Base-by-base conservation (phyloP, 2,329 filamentous ascomycete species). In the Phaeosphaeriaceae sp. region DNA sequence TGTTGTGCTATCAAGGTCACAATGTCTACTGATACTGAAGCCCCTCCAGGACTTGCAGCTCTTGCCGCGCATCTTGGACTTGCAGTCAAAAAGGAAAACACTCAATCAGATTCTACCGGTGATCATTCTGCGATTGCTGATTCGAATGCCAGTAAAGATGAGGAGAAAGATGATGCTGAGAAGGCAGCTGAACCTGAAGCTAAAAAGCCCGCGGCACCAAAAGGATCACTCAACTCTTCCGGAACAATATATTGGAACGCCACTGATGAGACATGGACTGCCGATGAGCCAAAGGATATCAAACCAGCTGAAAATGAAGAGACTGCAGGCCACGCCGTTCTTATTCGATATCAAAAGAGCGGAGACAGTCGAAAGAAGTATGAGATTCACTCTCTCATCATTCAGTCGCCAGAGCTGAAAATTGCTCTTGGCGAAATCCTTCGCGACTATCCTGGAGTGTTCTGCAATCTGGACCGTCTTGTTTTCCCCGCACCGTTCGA, bases 361-460 rank as follows among this genome's bases (percentile, higher is more conserved):
- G 50, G 64, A 16, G 80, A 86, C 61, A 81, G 82, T 20, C 79
- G 81, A 47, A 86, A 85, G 66, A 82, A 81, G 37, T 79, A 87
- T 26, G 74, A 81, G 45, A 78, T 87, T 18, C 78, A 88, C 60
- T 85, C 82, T 38, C 81, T 89, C 49, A 77, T 87, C 36, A 73
- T 89, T 5, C 86, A 89, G 67, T 86, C 81, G 16, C 83, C 84
- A 1, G 75, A 79, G 45, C 72, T 89, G 35, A 86, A 85, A 69
- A 74, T 76, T 2, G 77, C 83, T 4, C 75, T 89, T 0, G 74
- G 74, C 8, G 75, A 79, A 9, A 77, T 87, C 6, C 75, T 88
- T 17, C 70, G 77, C 1, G 81, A 76, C 7, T 88, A 87, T 50
- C 81, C 82, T 0, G 84, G 85, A 1, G 76, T 89, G 23, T 82